A percentile compares a stretch with the other conserved stretches of the same genome.
Conservation (phyloP, 2,329 filamentous ascomycete species). For the Laburnicola sp. region DNA sequence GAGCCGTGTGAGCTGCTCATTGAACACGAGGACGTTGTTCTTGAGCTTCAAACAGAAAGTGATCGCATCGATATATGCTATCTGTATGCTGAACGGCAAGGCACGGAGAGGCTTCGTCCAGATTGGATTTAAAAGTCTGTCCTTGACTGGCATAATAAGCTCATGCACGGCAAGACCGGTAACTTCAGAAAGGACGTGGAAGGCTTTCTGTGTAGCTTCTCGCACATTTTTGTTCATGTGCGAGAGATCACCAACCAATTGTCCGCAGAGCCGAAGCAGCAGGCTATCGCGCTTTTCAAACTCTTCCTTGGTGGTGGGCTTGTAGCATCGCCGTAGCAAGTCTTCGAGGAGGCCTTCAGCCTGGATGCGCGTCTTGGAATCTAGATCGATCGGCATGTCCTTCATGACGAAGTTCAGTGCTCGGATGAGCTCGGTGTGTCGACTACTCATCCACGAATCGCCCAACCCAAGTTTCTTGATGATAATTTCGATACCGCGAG, state of each 20-base stretch:
- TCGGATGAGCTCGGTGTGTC: slow-evolving; percentile 84
- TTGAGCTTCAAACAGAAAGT: slow-evolving; percentile 92
- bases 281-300: slow-evolving; percentile 67
- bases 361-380: slow-evolving; percentile 81
- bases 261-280: slow-evolving; percentile 75
- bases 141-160: slow-evolving; percentile 85
- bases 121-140: slow-evolving; percentile 84
- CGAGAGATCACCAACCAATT: slow-evolving; percentile 83
- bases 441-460: slow-evolving; percentile 77
- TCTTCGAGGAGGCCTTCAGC: slow-evolving; percentile 83
- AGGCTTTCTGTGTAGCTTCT: slow-evolving; percentile 77
- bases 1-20: slow-evolving; percentile 85
- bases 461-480: slow-evolving; percentile 83
- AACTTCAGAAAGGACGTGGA: slow-evolving; percentile 79
- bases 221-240: slow-evolving; percentile 97
- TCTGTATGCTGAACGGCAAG: slow-evolving; percentile 90
- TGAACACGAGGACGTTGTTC: slow-evolving; percentile 85
- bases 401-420: slow-evolving; percentile 98
- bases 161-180: slow-evolving; percentile 81
- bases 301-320: slow-evolving; percentile 79
- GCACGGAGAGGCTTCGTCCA: slow-evolving; percentile 94
- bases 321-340: slow-evolving; percentile 76
- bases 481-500: slow-evolving; percentile 84
- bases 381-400: slow-evolving; percentile 92
- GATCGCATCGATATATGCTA: slow-evolving; percentile 97